Conservation (phyloP, 2,329 filamentous ascomycete species). For the Niveomyces coronatus region DNA sequence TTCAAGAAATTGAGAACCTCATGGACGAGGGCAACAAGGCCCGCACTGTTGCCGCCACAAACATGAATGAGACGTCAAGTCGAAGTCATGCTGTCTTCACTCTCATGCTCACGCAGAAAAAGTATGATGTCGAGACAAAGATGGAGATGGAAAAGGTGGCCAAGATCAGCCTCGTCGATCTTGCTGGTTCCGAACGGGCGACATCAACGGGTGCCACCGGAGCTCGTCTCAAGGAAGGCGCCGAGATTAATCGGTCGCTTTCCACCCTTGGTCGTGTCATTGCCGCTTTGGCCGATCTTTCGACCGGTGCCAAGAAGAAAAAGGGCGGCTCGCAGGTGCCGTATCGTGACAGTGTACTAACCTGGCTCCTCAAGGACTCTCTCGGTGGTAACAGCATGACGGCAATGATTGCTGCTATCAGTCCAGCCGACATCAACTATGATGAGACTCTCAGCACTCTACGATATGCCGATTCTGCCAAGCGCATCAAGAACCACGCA, state of each 20-base stretch:
- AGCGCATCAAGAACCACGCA: conserved; percentile 99
- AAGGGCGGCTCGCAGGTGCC: conserved; percentile 66
- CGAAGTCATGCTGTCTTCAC: conserved; percentile 98
- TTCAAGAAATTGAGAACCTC: conserved; percentile 89
- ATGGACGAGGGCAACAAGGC: conserved; percentile 99
- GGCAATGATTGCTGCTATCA: conserved; percentile 98
- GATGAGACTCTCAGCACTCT: conserved; percentile 94
- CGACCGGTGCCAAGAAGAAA: conserved; percentile 73
- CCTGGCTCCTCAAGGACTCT: conserved; percentile 95
- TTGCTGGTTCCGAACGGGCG: conserved; percentile 94
- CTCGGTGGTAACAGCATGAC: conserved; percentile 98
- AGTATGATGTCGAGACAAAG: conserved; percentile 80
- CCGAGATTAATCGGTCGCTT: conserved; percentile 94
- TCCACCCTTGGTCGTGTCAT: conserved; percentile 97
- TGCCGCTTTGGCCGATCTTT: conserved; percentile 84
- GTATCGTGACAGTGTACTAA: conserved; percentile 92
- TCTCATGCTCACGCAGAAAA: conserved; percentile 87
- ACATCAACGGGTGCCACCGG: conserved; percentile 96
- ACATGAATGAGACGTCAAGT: conserved; percentile 99
- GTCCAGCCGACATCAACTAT: conserved; percentile 96
- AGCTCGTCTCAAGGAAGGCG: conserved; percentile 89
- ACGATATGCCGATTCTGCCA: conserved; percentile 93
- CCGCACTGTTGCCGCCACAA: conserved; percentile 91
- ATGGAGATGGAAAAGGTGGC: conserved; percentile 98
- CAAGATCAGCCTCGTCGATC: conserved; percentile 94